Percentiles rank a stretch among this genome's conserved stretches.
These are phyloP conservation scores for Boletus tomentosulus DNA, from an alignment of 768 basidiomycete species.

Conservation along the genomic window DNA sequence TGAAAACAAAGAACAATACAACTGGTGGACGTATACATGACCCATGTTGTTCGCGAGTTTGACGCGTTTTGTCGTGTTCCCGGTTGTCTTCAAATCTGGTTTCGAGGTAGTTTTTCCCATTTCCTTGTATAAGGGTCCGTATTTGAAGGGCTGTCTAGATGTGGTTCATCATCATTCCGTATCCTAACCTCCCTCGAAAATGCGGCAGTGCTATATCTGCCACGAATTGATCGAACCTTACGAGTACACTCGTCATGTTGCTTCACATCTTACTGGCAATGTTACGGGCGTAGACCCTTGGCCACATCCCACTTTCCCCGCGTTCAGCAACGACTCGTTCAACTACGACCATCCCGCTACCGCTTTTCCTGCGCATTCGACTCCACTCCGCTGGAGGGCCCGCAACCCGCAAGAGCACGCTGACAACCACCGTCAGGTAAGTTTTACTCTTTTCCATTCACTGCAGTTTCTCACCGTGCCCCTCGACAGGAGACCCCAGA, in stretches of 20 bases:
- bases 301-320: neutral
- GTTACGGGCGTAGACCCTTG: neutral
- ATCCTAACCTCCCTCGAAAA: neutral
- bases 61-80: neutral
- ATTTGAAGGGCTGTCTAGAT: neutral
- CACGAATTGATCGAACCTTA: conserved; percentile 2
- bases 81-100: neutral
- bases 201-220: conserved; percentile 19
- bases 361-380: neutral
- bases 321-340: neutral
- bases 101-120: neutral
- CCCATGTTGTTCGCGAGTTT: neutral
- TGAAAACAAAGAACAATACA: neutral
- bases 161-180: neutral
- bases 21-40: neutral
- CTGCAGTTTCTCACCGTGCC: neutral
- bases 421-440: neutral
- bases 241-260: conserved; percentile 13
- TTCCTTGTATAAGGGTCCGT: neutral
- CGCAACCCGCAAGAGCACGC: neutral
- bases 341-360: neutral
- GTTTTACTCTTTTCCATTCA: neutral
- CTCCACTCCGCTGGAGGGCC: neutral
- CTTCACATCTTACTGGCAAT: conserved; percentile 1
- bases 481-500: neutral